These are phyloP conservation scores for Solanum ahanhuiri DNA, from an alignment of 257 asterid species.

Conservation along the genomic window DNA sequence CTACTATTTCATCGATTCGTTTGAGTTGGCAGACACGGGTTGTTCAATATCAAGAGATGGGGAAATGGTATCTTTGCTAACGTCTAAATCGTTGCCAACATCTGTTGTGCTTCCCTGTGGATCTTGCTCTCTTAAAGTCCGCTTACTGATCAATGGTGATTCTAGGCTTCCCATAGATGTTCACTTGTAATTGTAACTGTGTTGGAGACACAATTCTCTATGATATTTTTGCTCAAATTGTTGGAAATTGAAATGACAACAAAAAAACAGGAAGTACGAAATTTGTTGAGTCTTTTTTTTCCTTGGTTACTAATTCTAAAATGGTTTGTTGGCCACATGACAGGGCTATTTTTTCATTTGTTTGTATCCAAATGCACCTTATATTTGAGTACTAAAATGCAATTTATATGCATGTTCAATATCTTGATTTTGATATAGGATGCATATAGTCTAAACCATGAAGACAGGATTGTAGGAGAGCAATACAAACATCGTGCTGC, in stretches of 20 bases:
- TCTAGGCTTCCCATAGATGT: constrained; percentile 8
- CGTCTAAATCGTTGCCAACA: constrained; percentile 19
- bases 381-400: neutral
- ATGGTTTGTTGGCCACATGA: neutral
- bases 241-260: neutral
- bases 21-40: constrained; percentile 56
- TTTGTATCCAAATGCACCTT: neutral
- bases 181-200: neutral
- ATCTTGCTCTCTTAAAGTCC: constrained; percentile 63
- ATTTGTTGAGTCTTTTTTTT: neutral
- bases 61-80: constrained; percentile 18
- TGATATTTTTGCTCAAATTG: neutral
- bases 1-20: constrained; percentile 40
- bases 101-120: constrained; percentile 70
- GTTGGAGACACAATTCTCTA: neutral
- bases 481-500: neutral
- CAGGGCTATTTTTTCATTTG: neutral
- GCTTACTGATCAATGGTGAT: constrained; percentile 28
- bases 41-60: constrained; percentile 28
- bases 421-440: neutral
- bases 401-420: neutral
- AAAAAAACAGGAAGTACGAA: neutral
- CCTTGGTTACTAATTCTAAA: neutral
- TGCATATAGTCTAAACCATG: neutral
- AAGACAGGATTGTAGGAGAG: neutral